Evolutionary conservation across 495 filamentous ascomycete species (phyloP).

Genomic region (Monascus purpureus): DNA sequence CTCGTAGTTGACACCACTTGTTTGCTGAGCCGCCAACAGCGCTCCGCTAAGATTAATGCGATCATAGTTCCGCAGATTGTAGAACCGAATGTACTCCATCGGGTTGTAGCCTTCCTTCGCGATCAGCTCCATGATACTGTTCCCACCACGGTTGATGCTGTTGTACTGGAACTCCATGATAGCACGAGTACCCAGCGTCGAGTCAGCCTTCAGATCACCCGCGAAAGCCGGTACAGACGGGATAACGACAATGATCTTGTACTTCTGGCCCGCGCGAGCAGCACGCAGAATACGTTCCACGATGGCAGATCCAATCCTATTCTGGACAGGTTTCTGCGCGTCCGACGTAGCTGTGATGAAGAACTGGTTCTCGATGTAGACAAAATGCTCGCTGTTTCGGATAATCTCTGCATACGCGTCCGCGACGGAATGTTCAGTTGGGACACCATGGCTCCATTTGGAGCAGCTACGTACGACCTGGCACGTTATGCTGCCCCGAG

Average conservation of each 20-base stretch:
- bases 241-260: conserved; percentile 76
- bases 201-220: conserved; percentile 69
- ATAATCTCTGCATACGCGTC: conserved; percentile 84
- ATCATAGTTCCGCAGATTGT: conserved; percentile 89
- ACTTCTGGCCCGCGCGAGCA: conserved; percentile 53
- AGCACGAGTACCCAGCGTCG: conserved; percentile 69
- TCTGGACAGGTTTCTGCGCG: conserved; percentile 64
- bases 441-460: conserved; percentile 58
- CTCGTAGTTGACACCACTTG: conserved; percentile 61
- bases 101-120: conserved; percentile 56
- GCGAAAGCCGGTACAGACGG: conserved; percentile 85
- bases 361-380: conserved; percentile 98
- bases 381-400: conserved; percentile 62
- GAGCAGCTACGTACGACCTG: conserved; percentile 58
- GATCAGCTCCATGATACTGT: conserved; percentile 73
- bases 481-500: conserved; percentile 39
- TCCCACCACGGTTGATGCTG: conserved; percentile 75
- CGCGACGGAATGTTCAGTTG: conserved; percentile 70
- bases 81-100: conserved; percentile 80
- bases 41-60: conserved; percentile 61
- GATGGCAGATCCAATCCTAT: conserved; percentile 78
- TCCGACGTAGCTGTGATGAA: conserved; percentile 85
- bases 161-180: conserved; percentile 96
- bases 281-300: conserved; percentile 79
- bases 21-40: conserved; percentile 49